Percentiles rank a stretch among this genome's conserved stretches.
Evolutionary conservation across 176 grass and related monocot species (phyloP).

Genomic region (Microstegium vimineum): DNA sequence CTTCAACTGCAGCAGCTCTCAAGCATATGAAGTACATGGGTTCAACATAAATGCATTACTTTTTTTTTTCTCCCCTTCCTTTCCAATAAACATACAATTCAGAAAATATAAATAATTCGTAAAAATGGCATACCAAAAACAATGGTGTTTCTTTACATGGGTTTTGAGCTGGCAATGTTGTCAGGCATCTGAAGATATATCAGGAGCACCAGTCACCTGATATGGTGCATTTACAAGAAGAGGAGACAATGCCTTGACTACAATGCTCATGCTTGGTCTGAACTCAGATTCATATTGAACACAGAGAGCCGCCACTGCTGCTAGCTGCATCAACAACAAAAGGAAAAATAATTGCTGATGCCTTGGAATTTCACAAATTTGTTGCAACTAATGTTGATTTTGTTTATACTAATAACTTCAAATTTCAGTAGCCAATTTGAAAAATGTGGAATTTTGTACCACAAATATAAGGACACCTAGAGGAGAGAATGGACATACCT

Average conservation of each 20-base stretch:
- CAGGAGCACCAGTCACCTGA: slow-evolving; percentile 17
- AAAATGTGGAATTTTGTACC: slow-evolving; percentile 4
- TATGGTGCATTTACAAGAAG: slow-evolving; percentile 56
- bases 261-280: slow-evolving; percentile 81
- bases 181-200: slow-evolving; percentile 38
- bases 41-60: not conserved
- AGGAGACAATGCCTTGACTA: slow-evolving; percentile 76
- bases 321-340: slow-evolving; percentile 45
- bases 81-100: not conserved
- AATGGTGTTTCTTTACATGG: slow-evolving; percentile 29
- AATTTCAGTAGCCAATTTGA: not conserved
- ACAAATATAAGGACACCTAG: not conserved
- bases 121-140: slow-evolving; percentile 15
- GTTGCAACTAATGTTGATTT: not conserved
- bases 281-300: slow-evolving; percentile 80
- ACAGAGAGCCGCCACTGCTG: slow-evolving; percentile 71
- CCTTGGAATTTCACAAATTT: slow-evolving; percentile 9
- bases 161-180: slow-evolving; percentile 6
- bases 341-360: not conserved
- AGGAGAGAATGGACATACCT: slow-evolving; percentile 37
- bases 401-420: not conserved
- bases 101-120: not conserved
- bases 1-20: not conserved
- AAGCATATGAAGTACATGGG: slow-evolving; percentile 1
- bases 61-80: not conserved